A percentile compares a stretch with the other conserved stretches of the same genome.
Evolutionary conservation across 805 yeast species (phyloP).

Genomic region (Lipomyces chichibuensis): DNA sequence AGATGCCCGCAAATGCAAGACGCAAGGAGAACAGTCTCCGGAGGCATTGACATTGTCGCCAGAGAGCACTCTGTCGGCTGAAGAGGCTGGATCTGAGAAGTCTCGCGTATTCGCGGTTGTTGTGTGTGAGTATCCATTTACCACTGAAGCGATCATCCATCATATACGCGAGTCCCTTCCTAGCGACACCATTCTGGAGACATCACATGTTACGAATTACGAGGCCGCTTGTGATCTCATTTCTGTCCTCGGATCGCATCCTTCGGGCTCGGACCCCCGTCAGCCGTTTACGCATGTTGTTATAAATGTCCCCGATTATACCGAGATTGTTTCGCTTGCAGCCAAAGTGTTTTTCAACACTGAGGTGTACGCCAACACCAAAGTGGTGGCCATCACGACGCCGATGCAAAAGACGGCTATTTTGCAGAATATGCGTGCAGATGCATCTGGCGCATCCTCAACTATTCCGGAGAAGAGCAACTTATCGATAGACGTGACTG

Average conservation of each 20-base stretch:
- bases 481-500: background rate
- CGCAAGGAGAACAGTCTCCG: background rate
- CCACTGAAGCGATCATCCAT: conserved; percentile 40
- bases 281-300: conserved; percentile 41
- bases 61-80: background rate
- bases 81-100: background rate
- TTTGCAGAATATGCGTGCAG: conserved; percentile 28
- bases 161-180: conserved; percentile 39
- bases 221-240: conserved; percentile 25
- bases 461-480: background rate
- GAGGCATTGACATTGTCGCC: background rate
- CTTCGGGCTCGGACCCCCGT: conserved; percentile 2
- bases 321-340: conserved; percentile 32
- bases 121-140: conserved; percentile 40
- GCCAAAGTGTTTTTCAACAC: conserved; percentile 24
- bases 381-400: conserved; percentile 34
- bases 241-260: conserved; percentile 5
- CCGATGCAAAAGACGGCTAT: conserved; percentile 39
- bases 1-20: conserved; percentile 13
- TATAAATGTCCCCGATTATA: conserved; percentile 37
- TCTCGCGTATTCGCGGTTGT: conserved; percentile 23
- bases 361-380: conserved; percentile 23
- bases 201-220: conserved; percentile 25
- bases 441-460: conserved; percentile 16
- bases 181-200: conserved; percentile 19